phyloP scores from a whole-genome alignment of 169 alveolate species.

The Cryptosporidium ryanae region DNA sequence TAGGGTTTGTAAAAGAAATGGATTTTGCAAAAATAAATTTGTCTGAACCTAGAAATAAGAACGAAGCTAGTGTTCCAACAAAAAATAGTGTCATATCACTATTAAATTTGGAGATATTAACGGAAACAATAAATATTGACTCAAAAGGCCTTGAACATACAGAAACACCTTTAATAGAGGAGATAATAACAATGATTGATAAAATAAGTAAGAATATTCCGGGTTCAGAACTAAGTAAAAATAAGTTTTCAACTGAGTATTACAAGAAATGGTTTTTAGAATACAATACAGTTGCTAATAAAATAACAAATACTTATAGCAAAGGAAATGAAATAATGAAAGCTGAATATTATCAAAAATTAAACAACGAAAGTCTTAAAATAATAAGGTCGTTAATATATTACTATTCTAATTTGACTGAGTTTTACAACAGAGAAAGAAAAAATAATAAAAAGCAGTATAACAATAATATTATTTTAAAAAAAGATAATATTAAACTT shows the following conservation, averaged over 20 bases:
- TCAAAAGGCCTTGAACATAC: constrained; percentile 1
- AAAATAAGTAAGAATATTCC: neutral
- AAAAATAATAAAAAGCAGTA: constrained; percentile 20
- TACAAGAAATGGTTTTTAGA: constrained; percentile 50
- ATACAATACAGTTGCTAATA: constrained; percentile 9
- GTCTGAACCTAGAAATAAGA: constrained; percentile 29
- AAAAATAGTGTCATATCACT: constrained; percentile 7
- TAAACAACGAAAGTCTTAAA: constrained; percentile 35
- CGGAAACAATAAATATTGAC: constrained; percentile 53
- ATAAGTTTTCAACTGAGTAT: constrained; percentile 37
- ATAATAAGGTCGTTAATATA: constrained; percentile 42
- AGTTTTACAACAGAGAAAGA: constrained; percentile 32
- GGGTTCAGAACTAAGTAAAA: neutral
- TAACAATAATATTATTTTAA: constrained; percentile 7
- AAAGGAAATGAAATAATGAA: neutral
- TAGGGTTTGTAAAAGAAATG: constrained; percentile 60
- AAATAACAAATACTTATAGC: neutral
- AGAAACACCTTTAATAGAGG: neutral
- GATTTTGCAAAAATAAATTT: constrained; percentile 41
- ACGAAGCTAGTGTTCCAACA: neutral
- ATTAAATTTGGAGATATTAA: constrained; percentile 36
- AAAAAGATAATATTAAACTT: constrained; percentile 49
- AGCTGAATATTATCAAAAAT: constrained; percentile 3
- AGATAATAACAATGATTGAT: constrained; percentile 15
- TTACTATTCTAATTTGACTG: constrained; percentile 22